Percentiles rank a stretch among this genome's conserved stretches.
These are phyloP conservation scores for Phlyctochytrium bullatum DNA, from an alignment of 192 early-diverging fungal genomes.

Conservation along the genomic window DNA sequence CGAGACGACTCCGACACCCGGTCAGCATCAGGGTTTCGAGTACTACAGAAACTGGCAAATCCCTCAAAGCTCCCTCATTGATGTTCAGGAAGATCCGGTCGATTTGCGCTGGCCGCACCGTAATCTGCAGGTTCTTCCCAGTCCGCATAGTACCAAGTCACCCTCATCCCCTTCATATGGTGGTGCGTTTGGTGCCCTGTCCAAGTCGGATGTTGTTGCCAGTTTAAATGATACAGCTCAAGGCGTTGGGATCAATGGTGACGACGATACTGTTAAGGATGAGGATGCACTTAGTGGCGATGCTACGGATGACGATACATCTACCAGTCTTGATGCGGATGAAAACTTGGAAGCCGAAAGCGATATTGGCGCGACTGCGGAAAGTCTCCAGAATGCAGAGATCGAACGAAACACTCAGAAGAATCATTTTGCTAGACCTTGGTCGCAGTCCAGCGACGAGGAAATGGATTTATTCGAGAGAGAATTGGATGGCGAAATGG, in stretches of 20 bases:
- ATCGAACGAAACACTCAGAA: too few species aligned
- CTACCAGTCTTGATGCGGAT: too few species aligned
- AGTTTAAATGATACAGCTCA: not conserved
- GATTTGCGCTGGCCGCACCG: not conserved
- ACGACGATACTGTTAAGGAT: slow-evolving; percentile 1
- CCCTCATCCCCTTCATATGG: not conserved
- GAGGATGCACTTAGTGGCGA: not conserved
- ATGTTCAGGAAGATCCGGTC: not conserved
- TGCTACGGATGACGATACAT: too few species aligned
- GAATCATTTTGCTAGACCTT: not conserved
- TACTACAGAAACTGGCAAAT: not conserved
- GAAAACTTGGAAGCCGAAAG: not conserved
- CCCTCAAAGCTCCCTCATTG: not conserved
- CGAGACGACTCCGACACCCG: not conserved
- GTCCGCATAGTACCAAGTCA: not conserved
- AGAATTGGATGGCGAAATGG: not conserved
- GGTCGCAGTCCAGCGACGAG: not conserved
- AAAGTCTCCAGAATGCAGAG: too few species aligned
- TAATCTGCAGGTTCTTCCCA: not conserved
- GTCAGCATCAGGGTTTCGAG: not conserved
- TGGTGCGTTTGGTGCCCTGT: not conserved
- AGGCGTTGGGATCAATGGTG: not conserved
- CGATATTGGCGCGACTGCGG: not conserved
- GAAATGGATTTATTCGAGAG: not conserved
- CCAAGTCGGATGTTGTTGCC: not conserved